These are phyloP conservation scores for Lolium rigidum DNA, from an alignment of 176 grass and related monocot species.

Conservation along the genomic window DNA sequence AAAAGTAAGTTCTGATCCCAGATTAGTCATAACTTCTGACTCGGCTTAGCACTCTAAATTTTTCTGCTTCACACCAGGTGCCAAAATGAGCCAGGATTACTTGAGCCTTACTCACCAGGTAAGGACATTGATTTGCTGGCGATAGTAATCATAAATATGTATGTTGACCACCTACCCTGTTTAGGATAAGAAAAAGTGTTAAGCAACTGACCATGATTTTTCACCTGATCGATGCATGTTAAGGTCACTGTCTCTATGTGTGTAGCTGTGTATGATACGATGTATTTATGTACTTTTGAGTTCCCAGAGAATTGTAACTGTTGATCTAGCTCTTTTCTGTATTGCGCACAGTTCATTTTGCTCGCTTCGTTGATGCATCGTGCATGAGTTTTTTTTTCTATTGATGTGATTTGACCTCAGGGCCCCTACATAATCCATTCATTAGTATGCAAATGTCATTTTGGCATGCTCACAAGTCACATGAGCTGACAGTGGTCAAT, in stretches of 20 bases:
- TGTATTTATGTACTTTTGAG: background rate
- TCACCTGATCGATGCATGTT: background rate
- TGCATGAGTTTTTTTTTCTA: background rate
- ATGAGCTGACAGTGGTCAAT: slow-evolving; percentile 29
- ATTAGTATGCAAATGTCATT: background rate
- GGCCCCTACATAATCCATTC: background rate
- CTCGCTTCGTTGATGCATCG: background rate
- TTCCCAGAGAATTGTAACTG: background rate
- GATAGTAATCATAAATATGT: slow-evolving; percentile 13
- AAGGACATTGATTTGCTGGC: slow-evolving; percentile 32
- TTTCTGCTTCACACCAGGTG: slow-evolving; percentile 1
- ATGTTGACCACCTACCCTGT: slow-evolving; percentile 25
- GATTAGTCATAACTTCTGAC: slow-evolving; percentile 41
- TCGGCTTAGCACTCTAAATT: slow-evolving; percentile 8
- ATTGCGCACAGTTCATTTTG: background rate
- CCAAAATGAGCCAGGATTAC: slow-evolving; percentile 17
- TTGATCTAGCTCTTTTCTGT: background rate
- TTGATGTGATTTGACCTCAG: background rate
- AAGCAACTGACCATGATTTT: slow-evolving; percentile 31
- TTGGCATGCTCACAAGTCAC: background rate
- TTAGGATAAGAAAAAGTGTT: slow-evolving; percentile 33
- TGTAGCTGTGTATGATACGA: background rate
- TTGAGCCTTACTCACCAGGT: slow-evolving; percentile 28
- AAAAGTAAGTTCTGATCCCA: slow-evolving; percentile 39
- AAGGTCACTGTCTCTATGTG: background rate